phyloP scores from a whole-genome alignment of 2,329 filamentous ascomycete species.

The Sclerotinia nivalis region DNA sequence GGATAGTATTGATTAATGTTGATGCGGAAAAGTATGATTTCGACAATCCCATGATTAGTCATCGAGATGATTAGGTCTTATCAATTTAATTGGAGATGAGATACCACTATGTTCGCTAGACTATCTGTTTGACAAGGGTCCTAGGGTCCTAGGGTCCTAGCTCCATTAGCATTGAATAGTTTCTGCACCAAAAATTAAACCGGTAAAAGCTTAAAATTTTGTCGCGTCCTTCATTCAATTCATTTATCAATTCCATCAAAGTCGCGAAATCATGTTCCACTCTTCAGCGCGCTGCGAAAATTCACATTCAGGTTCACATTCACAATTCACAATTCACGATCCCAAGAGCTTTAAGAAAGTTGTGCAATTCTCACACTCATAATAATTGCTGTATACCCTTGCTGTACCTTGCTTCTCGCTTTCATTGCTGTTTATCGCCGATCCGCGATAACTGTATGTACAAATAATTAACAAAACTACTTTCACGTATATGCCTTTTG shows the following conservation, averaged over 20 bases:
- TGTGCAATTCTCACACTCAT: conserved; percentile 10
- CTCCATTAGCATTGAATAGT: background rate
- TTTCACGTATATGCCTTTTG: conserved; percentile 26
- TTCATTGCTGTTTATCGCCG: conserved; percentile 21
- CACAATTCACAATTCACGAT: background rate
- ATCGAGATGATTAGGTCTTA: background rate
- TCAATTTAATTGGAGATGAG: background rate
- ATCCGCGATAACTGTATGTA: conserved; percentile 41
- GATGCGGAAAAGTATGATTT: background rate
- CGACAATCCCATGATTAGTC: background rate
- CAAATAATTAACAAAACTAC: conserved; percentile 21
- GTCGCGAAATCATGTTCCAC: conserved; percentile 17
- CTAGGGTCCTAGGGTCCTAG: background rate
- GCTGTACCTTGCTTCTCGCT: conserved; percentile 21
- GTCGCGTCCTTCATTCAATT: conserved; percentile 15
- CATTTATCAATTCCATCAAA: conserved; percentile 1
- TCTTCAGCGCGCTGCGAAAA: conserved; percentile 4
- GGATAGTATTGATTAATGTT: background rate
- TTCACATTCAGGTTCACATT: background rate
- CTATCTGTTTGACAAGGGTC: background rate
- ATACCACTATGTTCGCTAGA: background rate
- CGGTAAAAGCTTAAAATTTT: conserved; percentile 2
- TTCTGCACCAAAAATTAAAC: background rate
- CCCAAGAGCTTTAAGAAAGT: conserved; percentile 12
- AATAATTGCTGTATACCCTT: conserved; percentile 6